Conservation (phyloP, 345 rosid genomes). For the Eucalyptus curtisii region DNA sequence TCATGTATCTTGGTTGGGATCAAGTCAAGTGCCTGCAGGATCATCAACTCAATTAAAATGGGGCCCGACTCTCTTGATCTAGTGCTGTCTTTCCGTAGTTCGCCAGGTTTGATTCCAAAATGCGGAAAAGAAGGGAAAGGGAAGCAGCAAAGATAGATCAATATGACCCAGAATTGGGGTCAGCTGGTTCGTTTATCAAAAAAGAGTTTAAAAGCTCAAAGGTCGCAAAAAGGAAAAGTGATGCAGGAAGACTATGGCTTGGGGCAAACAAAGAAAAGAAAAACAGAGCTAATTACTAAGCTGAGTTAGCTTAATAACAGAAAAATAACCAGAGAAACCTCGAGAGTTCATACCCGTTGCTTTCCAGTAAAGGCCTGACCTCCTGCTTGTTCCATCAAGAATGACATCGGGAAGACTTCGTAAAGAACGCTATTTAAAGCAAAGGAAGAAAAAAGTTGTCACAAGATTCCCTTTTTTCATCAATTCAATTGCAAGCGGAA, state of each 20-base stretch:
- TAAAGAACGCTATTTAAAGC: slow-evolving; percentile 52
- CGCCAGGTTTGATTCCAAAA: neutral
- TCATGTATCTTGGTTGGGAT: slow-evolving; percentile 72
- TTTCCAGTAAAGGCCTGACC: slow-evolving; percentile 92
- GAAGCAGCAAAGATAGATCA: neutral
- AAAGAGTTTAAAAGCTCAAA: neutral
- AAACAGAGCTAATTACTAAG: neutral
- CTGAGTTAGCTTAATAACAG: neutral
- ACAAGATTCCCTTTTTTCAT: neutral
- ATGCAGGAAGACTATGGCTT: neutral
- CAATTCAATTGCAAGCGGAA: neutral
- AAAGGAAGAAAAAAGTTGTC: neutral
- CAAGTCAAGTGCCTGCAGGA: slow-evolving; percentile 71
- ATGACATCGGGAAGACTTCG: slow-evolving; percentile 97
- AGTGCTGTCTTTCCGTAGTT: neutral
- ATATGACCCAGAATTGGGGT: neutral
- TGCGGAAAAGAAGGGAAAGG: neutral
- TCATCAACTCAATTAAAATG: neutral
- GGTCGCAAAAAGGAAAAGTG: neutral
- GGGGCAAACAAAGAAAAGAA: neutral
- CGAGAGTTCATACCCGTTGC: slow-evolving; percentile 43
- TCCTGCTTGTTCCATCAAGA: slow-evolving; percentile 96
- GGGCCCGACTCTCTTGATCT: neutral
- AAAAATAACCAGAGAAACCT: neutral
- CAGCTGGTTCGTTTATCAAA: neutral